Evolutionary conservation across 2,329 filamentous ascomycete species (phyloP).

Genomic region (Lachnellula cervina): DNA sequence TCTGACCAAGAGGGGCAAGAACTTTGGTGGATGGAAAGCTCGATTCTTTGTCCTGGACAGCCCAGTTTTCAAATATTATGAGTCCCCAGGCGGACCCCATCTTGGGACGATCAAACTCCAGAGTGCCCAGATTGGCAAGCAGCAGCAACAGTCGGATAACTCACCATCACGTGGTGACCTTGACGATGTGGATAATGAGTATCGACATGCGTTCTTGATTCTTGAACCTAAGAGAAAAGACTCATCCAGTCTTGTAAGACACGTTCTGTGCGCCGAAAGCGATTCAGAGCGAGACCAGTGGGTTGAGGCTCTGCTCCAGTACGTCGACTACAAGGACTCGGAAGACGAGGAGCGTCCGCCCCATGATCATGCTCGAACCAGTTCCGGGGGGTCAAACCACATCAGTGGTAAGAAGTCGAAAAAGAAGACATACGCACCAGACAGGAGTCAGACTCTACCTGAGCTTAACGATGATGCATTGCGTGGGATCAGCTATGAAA

Average conservation of each 20-base stretch:
- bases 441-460: constrained; percentile 32
- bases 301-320: constrained; percentile 85
- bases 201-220: constrained; percentile 92
- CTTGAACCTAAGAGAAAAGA: constrained; percentile 96
- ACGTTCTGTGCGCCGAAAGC: constrained; percentile 93
- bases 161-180: constrained; percentile 54
- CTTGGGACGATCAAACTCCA: constrained; percentile 89
- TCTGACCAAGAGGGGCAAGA: constrained; percentile 93
- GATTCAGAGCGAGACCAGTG: constrained; percentile 88
- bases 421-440: constrained; percentile 38
- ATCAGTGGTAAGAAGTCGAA: constrained; percentile 36
- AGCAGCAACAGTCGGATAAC: constrained; percentile 56
- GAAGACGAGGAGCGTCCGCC: constrained; percentile 44
- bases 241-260: constrained; percentile 77
- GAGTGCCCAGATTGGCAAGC: constrained; percentile 90
- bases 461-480: constrained; percentile 35
- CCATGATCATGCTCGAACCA: constrained; percentile 36
- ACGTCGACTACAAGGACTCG: constrained; percentile 69
- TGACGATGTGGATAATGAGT: constrained; percentile 87
- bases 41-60: constrained; percentile 66
- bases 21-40: constrained; percentile 98
- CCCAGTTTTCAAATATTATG: constrained; percentile 79
- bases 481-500: constrained; percentile 34
- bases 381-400: constrained; percentile 33
- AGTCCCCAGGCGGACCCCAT: constrained; percentile 83